Evolutionary conservation across 495 filamentous ascomycete genomes (phyloP).

Genomic region (Neohortaea acidophila): DNA sequence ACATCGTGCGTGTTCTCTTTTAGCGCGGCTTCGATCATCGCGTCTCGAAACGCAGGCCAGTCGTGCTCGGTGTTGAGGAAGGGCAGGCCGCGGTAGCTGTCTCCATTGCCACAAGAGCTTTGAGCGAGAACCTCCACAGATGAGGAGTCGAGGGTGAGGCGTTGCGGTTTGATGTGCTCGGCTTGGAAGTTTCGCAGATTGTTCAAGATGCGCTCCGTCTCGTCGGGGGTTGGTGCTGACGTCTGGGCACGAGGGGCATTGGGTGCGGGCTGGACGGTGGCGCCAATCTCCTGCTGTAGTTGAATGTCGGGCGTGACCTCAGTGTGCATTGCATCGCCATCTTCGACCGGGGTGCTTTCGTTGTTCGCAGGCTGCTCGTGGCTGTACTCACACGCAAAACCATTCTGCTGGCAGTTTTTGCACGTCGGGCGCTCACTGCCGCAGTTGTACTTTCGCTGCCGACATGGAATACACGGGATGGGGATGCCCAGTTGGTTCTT

Average conservation of each 20-base stretch:
- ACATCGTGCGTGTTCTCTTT: slow-evolving; percentile 11
- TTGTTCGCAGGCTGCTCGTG: no score
- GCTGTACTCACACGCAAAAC: slow-evolving; percentile 7
- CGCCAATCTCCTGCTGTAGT: no score
- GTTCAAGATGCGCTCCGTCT: slow-evolving; percentile 12
- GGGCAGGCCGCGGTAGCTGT: slow-evolving; percentile 4
- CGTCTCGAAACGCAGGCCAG: slow-evolving; percentile 6
- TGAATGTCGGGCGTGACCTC: no score
- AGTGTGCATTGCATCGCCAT: no score
- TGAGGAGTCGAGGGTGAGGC: slow-evolving; percentile 6
- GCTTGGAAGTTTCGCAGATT: slow-evolving; percentile 10
- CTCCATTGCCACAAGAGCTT: slow-evolving; percentile 8
- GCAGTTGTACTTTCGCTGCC: slow-evolving; percentile 7
- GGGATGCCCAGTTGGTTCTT: no score
- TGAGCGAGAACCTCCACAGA: slow-evolving; percentile 15
- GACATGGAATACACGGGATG: no score
- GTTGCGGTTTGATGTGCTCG: slow-evolving; percentile 6
- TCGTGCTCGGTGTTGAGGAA: slow-evolving; percentile 1
- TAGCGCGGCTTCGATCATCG: slow-evolving; percentile 7
- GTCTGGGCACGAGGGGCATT: neutral
- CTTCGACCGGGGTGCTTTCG: no score
- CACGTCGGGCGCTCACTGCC: slow-evolving; percentile 5
- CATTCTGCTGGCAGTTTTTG: neutral
- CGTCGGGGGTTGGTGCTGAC: neutral
- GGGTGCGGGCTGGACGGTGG: no score